Base-by-base conservation (phyloP, 805 yeast species). In the Wickerhamiella azyma region DNA sequence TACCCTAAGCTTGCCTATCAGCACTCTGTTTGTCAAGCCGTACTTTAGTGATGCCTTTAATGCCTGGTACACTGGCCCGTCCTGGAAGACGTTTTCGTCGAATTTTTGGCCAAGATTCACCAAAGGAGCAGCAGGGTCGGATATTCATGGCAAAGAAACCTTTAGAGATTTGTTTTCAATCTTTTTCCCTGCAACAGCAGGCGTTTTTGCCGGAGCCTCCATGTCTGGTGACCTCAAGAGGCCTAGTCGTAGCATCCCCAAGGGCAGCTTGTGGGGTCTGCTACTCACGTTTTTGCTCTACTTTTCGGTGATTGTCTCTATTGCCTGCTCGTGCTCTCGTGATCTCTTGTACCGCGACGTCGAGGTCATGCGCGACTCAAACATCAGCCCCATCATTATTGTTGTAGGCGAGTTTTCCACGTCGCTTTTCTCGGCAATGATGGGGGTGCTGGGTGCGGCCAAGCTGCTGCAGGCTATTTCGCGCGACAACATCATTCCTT, bases 181-280 rank as follows among this genome's bases (percentile, higher is more conserved):
- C 39, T 85, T 92, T 60, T 92, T 92, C 67, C 96, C 98, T 9
- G 96, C 98, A 1, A 89, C 98, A 0, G 96, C 97, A 6, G 99
- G 99, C 48, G 88, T 92, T 24, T 81, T 92, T 62, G 97, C 98
- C 2, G 99, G 99, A 14, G 96, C 98, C 1, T 83, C 94, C 19
- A 92, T 92, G 99, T 85, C 96, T 36, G 97, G 98, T 16, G 96
- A 86, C 55, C 69, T 92, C 51, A 67, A 74, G 47, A 77, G 74
- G 46, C 99, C 99, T 0, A 85, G 96, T 0, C 76, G 74, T 55
- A 76, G 94, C 1, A 92, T 92, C 39, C 98, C 99, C 0, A 71
- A 73, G 50, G 99, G 99, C n/a, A 92, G 98, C 0, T 62, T 92
- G 24, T 75, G 79, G 69, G 98, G 97, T 0, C 65, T 89, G 8